Base-by-base conservation (phyloP, 441 rosid species). In the Gossypium armourianum region DNA sequence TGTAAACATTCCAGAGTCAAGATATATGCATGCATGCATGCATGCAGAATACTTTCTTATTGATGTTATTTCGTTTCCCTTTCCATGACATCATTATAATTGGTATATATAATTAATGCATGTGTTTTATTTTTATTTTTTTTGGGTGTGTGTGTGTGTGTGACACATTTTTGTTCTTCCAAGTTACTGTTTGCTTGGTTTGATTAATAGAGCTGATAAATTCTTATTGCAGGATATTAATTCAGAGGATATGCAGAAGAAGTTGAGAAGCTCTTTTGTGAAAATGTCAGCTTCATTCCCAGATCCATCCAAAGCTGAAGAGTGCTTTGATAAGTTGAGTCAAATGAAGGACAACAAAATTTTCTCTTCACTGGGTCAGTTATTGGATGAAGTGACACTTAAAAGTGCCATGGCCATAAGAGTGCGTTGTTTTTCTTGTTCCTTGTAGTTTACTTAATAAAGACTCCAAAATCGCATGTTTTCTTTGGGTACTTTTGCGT, bases 221-320 rank as follows among this genome's bases (percentile, higher is more conserved):
- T 80, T 56, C 76, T 60, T 76, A 49, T 71, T 79, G 83, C 85
- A 93, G 96, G 94, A 74, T 53, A 69, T 66, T 55, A 73, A 79
- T 79, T 74, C 74, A 4, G 92, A 87, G 73, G 93, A 89, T 75
- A 77, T 70, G 72, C 81, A 76, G 78, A 75, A 78, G 77, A 82
- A 74, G 72, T 76, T 77, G 8, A 84, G 80, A 72, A 76, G 72
- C 75, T 82, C 73, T 71, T 83, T 88, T 55, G 62, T 69, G 75
- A 90, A 85, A 82, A 85, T 94, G 89, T 88, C 99, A 73, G 80
- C 88, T 50, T 87, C 77, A 71, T 94, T 92, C 81, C 84, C 85
- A 66, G 94, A 92, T 79, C 87, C 92, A 72, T 77, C 79, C 52
- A 85, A 86, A 81, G 93, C 99, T 65, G 91, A 84, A 79, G 91